A percentile compares a stretch with the other conserved stretches of the same genome.
phyloP scores from a whole-genome alignment of 257 asterid species.

The Nicotiana paniculata region DNA sequence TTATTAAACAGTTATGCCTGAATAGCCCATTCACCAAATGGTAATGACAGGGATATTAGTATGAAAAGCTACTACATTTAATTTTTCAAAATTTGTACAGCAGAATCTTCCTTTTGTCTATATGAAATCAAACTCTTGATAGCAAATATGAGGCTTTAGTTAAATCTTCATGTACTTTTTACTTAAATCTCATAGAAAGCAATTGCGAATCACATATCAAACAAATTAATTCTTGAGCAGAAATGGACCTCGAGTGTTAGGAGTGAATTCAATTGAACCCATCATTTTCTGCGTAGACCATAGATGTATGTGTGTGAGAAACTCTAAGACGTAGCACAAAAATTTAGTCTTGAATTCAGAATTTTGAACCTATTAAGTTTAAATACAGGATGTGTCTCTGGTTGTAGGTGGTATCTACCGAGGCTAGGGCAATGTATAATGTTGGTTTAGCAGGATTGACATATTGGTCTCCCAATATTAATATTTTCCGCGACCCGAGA shows the following conservation, averaged over 20 bases:
- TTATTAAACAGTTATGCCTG: neutral
- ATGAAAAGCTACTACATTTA: too few relatives aligned
- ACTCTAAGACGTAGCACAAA: neutral
- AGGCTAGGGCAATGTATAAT: conserved; percentile 83
- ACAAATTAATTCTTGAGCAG: neutral
- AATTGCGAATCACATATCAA: neutral
- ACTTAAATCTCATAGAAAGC: neutral
- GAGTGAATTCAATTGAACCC: neutral
- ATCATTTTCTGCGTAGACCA: neutral
- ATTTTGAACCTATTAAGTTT: neutral
- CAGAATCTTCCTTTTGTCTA: neutral
- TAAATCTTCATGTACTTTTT: neutral
- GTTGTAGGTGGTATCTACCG: conserved; percentile 72
- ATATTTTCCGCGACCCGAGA: conserved; percentile 77
- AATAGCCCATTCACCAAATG: neutral
- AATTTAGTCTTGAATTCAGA: neutral
- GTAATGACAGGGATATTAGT: neutral
- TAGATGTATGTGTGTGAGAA: neutral
- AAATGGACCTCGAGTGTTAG: neutral
- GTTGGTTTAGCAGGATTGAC: conserved; percentile 77
- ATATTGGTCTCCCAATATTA: conserved; percentile 73
- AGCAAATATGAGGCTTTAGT: neutral
- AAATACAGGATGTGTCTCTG: neutral
- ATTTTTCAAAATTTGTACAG: neutral
- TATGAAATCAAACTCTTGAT: neutral